Evolutionary conservation across 257 asterid species (phyloP).

Genomic region (Echites panduratus): DNA sequence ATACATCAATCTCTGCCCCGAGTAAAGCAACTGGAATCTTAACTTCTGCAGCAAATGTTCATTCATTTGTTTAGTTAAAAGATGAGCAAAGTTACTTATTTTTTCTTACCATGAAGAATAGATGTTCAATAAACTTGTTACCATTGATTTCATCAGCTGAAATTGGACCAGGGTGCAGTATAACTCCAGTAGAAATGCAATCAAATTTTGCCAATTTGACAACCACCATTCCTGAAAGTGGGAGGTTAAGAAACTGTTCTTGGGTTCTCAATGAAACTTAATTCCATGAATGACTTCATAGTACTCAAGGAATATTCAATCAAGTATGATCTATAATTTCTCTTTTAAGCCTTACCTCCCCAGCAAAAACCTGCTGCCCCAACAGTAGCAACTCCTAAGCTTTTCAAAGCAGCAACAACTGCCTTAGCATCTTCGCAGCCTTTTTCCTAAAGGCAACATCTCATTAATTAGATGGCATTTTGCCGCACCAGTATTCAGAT

Average conservation of each 20-base stretch:
- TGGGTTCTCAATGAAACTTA: background rate
- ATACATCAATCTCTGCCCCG: conserved; percentile 52
- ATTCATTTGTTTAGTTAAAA: background rate
- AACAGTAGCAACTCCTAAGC: conserved; percentile 45
- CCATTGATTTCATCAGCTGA: conserved; percentile 56
- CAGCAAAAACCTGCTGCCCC: conserved; percentile 82
- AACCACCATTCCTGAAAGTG: conserved; percentile 39
- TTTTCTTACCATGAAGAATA: background rate
- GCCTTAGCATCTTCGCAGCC: conserved; percentile 67
- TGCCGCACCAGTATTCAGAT: background rate
- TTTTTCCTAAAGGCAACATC: conserved; percentile 29
- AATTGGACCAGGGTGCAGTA: conserved; percentile 65
- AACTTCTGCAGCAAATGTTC: conserved; percentile 36
- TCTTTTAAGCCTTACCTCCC: conserved; percentile 49
- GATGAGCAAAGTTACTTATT: background rate
- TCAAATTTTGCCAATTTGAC: conserved; percentile 51
- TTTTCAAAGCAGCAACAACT: conserved; percentile 41
- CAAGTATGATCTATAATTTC: background rate
- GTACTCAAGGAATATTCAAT: background rate
- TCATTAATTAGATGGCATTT: background rate
- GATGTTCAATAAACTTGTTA: conserved; percentile 2
- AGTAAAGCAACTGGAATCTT: conserved; percentile 50
- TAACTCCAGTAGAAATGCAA: conserved; percentile 47
- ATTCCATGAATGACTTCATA: background rate
- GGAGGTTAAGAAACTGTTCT: background rate